Percentiles rank a stretch among this genome's conserved stretches.
These are phyloP conservation scores for Pharnaceum exiguum DNA, from an alignment of 148 eudicot genomes.

Conservation along the genomic window DNA sequence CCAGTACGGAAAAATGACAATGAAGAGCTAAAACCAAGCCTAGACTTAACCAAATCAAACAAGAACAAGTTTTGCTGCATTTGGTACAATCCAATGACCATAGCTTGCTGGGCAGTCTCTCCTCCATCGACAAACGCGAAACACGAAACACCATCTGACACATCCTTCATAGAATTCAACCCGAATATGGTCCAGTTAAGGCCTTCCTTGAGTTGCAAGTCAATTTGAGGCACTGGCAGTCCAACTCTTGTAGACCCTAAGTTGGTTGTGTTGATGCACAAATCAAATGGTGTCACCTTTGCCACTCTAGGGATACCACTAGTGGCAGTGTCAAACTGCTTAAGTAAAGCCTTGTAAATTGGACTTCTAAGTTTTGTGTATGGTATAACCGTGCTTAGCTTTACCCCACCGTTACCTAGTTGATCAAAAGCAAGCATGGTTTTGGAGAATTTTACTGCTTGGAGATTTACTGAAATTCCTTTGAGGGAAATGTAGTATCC, in stretches of 20 bases:
- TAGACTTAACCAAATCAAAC: slow-evolving; percentile 33
- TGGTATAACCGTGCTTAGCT: slow-evolving; percentile 22
- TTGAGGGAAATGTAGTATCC: slow-evolving; percentile 29
- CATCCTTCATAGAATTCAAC: slow-evolving; percentile 26
- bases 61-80: slow-evolving; percentile 32
- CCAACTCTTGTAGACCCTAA: slow-evolving; percentile 18
- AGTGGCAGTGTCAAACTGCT: slow-evolving; percentile 7
- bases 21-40: slow-evolving; percentile 30
- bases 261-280: slow-evolving; percentile 22
- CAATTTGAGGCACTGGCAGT: slow-evolving; percentile 22
- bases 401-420: slow-evolving; percentile 21
- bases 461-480: slow-evolving; percentile 15
- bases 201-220: slow-evolving; percentile 24
- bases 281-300: slow-evolving; percentile 25
- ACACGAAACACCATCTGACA: slow-evolving; percentile 20
- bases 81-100: slow-evolving; percentile 39
- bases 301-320: slow-evolving; percentile 5
- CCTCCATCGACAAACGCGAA: slow-evolving; percentile 38
- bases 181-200: slow-evolving; percentile 34
- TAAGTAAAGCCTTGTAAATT: slow-evolving; percentile 5
- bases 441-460: slow-evolving; percentile 1
- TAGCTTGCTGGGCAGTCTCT: slow-evolving; percentile 7
- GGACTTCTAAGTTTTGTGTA: slow-evolving; percentile 9
- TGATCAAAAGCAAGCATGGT: slow-evolving; percentile 1
- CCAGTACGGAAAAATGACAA: slow-evolving; percentile 21